Evolutionary conservation across 2,329 filamentous ascomycete genomes (phyloP).

Genomic region (Alternaria panax): DNA sequence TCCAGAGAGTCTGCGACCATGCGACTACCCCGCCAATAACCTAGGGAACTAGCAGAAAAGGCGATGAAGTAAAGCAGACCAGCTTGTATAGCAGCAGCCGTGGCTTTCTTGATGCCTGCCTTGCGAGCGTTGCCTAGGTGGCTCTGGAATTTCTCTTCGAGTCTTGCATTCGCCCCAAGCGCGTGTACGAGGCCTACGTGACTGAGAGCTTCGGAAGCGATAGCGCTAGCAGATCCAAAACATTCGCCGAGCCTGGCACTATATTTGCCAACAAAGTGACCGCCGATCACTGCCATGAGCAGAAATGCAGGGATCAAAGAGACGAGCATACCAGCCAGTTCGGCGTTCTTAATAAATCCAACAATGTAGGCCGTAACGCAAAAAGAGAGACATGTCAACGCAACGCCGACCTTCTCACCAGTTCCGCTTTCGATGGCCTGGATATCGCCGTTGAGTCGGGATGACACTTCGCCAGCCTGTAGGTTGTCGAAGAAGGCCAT

Average conservation of each 20-base stretch:
- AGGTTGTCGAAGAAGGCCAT: slow-evolving; percentile 70
- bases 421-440: slow-evolving; percentile 72
- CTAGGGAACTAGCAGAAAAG: slow-evolving; percentile 70
- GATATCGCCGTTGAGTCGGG: slow-evolving; percentile 70
- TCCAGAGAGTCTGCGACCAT: slow-evolving; percentile 58
- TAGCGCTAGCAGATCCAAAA: slow-evolving; percentile 66
- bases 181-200: slow-evolving; percentile 70
- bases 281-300: slow-evolving; percentile 64
- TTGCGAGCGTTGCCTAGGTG: slow-evolving; percentile 60
- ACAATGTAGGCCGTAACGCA: slow-evolving; percentile 73
- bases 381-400: slow-evolving; percentile 68
- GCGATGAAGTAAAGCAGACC: slow-evolving; percentile 72
- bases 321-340: slow-evolving; percentile 69
- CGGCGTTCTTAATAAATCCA: slow-evolving; percentile 69
- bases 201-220: slow-evolving; percentile 68
- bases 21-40: slow-evolving; percentile 72
- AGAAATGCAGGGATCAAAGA: slow-evolving; percentile 70
- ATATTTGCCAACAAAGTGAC: slow-evolving; percentile 63
- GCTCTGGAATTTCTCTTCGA: slow-evolving; percentile 66
- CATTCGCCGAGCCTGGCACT: slow-evolving; percentile 59
- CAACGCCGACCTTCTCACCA: slow-evolving; percentile 74
- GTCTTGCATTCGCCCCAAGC: slow-evolving; percentile 65
- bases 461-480: slow-evolving; percentile 68
- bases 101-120: slow-evolving; percentile 66
- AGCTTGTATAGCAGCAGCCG: slow-evolving; percentile 64